Evolutionary conservation across 371 early-diverging fungal genomes (phyloP).

Genomic region (Mortierella sp.): DNA sequence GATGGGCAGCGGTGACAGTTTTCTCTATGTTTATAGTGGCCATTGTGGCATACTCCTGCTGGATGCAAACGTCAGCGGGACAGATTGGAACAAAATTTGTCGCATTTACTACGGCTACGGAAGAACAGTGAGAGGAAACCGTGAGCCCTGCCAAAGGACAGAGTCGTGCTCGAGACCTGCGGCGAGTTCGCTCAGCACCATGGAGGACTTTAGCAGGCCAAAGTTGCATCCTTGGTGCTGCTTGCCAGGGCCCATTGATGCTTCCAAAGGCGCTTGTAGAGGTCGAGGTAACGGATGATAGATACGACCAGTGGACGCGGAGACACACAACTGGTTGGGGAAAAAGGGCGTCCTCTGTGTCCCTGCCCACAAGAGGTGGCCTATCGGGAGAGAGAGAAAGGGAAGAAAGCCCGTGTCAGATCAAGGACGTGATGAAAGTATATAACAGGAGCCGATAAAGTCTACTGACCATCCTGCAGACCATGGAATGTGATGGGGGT

Average conservation of each 20-base stretch:
- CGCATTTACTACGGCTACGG: no score
- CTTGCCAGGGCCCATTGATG: not conserved
- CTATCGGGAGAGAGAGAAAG: constrained; percentile 16
- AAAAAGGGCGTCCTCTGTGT: constrained; percentile 30
- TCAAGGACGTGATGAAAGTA: no score
- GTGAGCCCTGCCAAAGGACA: constrained; percentile 30
- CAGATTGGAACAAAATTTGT: no score
- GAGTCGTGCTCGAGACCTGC: constrained; percentile 22
- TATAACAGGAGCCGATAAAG: not conserved
- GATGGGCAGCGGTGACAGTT: no score
- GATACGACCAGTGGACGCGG: constrained; percentile 34
- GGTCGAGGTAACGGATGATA: constrained; percentile 37
- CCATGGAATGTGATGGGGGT: constrained; percentile 45
- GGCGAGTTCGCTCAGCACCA: constrained; percentile 40
- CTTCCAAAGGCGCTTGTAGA: not conserved
- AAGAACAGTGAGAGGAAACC: not conserved
- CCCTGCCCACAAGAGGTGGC: constrained; percentile 41
- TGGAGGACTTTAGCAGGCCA: constrained; percentile 42
- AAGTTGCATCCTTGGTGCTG: constrained; percentile 5
- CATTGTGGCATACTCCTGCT: no score
- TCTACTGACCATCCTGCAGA: constrained; percentile 14
- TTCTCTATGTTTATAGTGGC: no score
- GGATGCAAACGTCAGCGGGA: no score
- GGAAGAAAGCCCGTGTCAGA: no score
- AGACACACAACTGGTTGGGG: constrained; percentile 36